A percentile compares a stretch with the other conserved stretches of the same genome.
These are phyloP conservation scores for Nannochloropsis gaditana DNA, from an alignment of 108 stramenopile genomes.

Conservation along the genomic window DNA sequence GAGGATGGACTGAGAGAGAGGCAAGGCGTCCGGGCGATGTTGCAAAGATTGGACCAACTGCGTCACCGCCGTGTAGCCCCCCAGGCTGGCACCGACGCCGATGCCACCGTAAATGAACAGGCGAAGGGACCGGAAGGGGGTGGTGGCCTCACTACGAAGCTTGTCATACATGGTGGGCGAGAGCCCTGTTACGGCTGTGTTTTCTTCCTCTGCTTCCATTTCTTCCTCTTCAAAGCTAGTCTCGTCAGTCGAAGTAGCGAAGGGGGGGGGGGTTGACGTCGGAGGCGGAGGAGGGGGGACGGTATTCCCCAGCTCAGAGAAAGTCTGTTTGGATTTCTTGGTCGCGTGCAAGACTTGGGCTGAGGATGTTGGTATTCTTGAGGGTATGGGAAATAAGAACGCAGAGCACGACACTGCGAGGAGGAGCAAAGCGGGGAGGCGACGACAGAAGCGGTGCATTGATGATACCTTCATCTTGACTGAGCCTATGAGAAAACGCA, in stretches of 20 bases:
- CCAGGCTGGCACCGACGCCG: constrained; percentile 35
- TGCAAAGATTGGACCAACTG: constrained; percentile 33
- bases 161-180: constrained; percentile 22
- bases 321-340: not conserved
- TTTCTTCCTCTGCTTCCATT: not conserved
- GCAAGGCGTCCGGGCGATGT: constrained; percentile 38
- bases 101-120: constrained; percentile 47
- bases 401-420: not conserved
- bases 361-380: not conserved
- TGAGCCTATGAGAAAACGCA: no score
- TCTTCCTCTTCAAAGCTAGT: not conserved
- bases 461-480: no score
- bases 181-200: not conserved
- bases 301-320: not conserved
- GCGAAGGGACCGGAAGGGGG: constrained; percentile 24
- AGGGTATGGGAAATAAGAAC: not conserved
- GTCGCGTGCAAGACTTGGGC: not conserved
- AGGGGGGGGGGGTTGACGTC: not conserved
- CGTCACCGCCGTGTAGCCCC: constrained; percentile 38
- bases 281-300: not conserved
- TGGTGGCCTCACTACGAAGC: not conserved
- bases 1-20: constrained; percentile 32
- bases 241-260: not conserved
- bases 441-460: not conserved
- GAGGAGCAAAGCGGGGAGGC: not conserved